Evolutionary conservation across 306 rosid species (phyloP), one percentile per base, ranked within the genome.

Genomic region (Prosopis cineraria): DNA sequence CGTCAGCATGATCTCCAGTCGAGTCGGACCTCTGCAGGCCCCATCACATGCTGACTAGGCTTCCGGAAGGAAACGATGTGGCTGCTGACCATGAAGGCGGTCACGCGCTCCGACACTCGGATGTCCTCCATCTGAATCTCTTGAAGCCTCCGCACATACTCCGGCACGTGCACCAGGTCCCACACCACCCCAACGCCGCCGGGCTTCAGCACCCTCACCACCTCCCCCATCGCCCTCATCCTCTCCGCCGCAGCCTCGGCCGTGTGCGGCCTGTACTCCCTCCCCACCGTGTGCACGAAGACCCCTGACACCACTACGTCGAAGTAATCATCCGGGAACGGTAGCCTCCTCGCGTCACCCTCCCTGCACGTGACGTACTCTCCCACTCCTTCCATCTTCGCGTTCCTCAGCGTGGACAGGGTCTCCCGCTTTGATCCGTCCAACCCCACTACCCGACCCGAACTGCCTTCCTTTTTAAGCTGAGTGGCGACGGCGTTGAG

Each of bases 161-260:
- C 99, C 25, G 97, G 99, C 81, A 90, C 99, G 86, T 96, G 99
- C 79, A 89, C 68, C 1, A 96, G 77, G 79, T 96, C 99, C 99
- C 99, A 96, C 91, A 96, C 99, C 0, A 96, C 99, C 7, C 83
- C 97, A 2, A 86, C 79, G 7, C 96, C 99, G 0, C 97, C 99
- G 0, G 98, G 93, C 72, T 96, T 96, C 87, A 96, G 22, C 3
- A 96, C 99, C 68, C 99, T 71, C 8, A 96, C 97, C 81, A 96
- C 5, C 90, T 96, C 99, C 25, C 97, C 97, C 83, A 96, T 84
- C 30, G 89, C 98, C 77, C 97, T 72, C 91, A 90, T 96, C 90
- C 99, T 82, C 89, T 96, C 99, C 27, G 99, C 96, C 44, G 97
- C 84, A 2, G 99, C 99, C 90, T 93, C 97, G 73, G 86, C 99